Evolutionary conservation across 2,329 filamentous ascomycete genomes (phyloP), one percentile per base, ranked within the genome.

Genomic region (Cordyceps javanica): DNA sequence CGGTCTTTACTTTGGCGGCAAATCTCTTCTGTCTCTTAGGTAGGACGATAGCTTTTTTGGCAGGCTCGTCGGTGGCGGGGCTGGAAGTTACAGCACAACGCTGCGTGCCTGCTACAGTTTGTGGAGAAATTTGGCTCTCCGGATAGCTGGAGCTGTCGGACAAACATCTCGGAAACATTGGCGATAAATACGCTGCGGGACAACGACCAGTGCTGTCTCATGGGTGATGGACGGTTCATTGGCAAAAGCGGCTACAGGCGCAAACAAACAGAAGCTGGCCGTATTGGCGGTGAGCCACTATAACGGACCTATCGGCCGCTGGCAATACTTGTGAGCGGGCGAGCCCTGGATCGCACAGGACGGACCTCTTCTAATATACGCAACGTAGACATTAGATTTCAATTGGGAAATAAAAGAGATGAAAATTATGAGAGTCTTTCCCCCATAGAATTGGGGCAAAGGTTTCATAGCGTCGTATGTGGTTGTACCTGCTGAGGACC

Each of bases 1-100:
- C 55, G 14, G 55, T 50, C 19, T 49, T 57, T 11, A 50, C 45
- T 19, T 57, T 57, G 32, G 36, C 26, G 8, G 55, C 55, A 19
- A 49, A 57, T 21, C 44, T 32, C 19, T 49, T 57, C 5, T 50
- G 34, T 25, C 55, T 26, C 28, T 25, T 45, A 28, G 41, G 36
- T 16, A 45, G 28, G 5, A 32, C 34, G 25, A 52, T 9, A 21
- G 28, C 5, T 3, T 30, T 36, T 14, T 25, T 23, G 13, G 41
- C n/a, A 5, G 38, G 39, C 21, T 36, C 30, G 19, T 42, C 38
- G 28, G 50, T 25, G 38, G 38, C 42, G 10, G 50, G 8, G 34
- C 49, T 9, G 32, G 39, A 39, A 25, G 34, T 23, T 6, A 51
- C 9, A 10, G 44, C 50, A 32, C n/a, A n/a, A n/a, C 44, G 50